Evolutionary conservation across 257 asterid genomes (phyloP), one percentile per base, ranked within the genome.

Genomic region (Fraxinus quadrangulata): DNA sequence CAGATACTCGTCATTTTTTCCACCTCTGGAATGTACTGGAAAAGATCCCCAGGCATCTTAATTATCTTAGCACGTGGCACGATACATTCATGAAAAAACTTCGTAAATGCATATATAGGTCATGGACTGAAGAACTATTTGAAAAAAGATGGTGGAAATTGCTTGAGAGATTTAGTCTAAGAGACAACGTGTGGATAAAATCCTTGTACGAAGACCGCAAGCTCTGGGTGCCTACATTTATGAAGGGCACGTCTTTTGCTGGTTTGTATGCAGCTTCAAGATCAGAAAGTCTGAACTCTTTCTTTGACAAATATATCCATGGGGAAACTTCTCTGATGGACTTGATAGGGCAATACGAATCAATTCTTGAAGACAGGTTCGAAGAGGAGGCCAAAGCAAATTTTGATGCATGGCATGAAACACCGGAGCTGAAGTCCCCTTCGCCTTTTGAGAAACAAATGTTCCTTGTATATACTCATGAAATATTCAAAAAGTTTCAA

Each of bases 331-430:
- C 96, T 49, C 75, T 94, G 80, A 86, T 75, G 77, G 97, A 91
- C 75, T 89, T 93, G 67, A 75, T 94, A 30, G 90, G 84, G 59
- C 83, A 83, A 78, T 90, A 90, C 76, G 84, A 82, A 83, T 83
- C 87, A 42, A 74, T 90, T 80, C 88, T 92, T 33, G 94, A 87
- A 85, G 97, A 92, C 80, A 85, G 90, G 78, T 90, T 89, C 40
- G 97, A 94, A 84, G 96, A 91, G 88, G 97, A 91, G 81, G 97
- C 99, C 49, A 90, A 89, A 86, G 91, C 96, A 19, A 92, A 92
- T 78, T 94, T 94, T 67, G 97, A 94, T 82, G 92, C 95, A 6
- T 94, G 97, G 99, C 99, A 94, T 24, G 97, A 94, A 83, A 84
- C 94, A 13, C 96, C 99, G 0, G 97, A 90, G 85, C 86, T 92